Evolutionary conservation across 345 rosid species (phyloP).

Genomic region (Noccaea caerulescens): DNA sequence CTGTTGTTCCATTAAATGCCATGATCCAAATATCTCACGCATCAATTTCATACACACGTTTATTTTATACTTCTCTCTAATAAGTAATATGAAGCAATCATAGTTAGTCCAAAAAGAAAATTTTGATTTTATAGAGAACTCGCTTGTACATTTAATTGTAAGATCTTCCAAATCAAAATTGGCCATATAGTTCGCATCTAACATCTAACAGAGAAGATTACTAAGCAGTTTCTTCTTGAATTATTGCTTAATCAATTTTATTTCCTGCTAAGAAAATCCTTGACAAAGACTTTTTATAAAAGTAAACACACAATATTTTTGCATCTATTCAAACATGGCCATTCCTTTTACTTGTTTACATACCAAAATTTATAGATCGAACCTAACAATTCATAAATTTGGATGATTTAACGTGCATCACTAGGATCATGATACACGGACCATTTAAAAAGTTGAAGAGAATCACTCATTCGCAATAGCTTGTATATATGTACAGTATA

Average conservation of each 20-base stretch:
- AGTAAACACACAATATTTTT: neutral
- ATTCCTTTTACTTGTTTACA: neutral
- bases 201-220: constrained; percentile 38
- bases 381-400: too few relatives aligned
- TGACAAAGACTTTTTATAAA: neutral
- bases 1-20: constrained; percentile 36
- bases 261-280: neutral
- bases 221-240: constrained; percentile 17
- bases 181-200: constrained; percentile 28
- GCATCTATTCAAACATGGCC: neutral
- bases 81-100: neutral
- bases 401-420: neutral
- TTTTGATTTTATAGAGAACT: neutral
- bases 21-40: constrained; percentile 18
- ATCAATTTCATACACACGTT: constrained; percentile 19
- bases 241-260: constrained; percentile 13
- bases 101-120: constrained; percentile 4
- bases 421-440: neutral
- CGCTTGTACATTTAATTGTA: constrained; percentile 19
- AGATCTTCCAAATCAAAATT: constrained; percentile 32
- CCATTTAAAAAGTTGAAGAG: neutral
- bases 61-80: neutral
- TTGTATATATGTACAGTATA: neutral
- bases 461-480: neutral
- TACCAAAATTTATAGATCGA: too few relatives aligned